Evolutionary conservation across 352 stramenopile genomes (phyloP).

Genomic region (Phytophthora citrophthora): DNA sequence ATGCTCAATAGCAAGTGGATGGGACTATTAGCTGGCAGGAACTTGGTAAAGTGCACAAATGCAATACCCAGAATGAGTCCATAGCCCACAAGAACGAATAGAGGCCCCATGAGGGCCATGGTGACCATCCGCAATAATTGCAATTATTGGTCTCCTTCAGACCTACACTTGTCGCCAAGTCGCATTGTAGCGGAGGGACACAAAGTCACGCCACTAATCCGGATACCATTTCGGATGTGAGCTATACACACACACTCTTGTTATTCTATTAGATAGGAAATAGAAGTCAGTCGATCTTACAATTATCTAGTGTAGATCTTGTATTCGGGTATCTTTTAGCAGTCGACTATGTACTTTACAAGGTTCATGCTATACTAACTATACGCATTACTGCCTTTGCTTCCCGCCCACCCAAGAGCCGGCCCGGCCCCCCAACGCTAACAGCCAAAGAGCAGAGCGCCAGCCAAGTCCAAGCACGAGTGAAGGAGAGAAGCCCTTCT

Average conservation of each 20-base stretch:
- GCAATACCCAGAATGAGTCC: slow-evolving; percentile 36
- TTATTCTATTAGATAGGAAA: slow-evolving; percentile 3
- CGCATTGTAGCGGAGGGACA: slow-evolving; percentile 18
- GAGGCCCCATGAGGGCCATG: slow-evolving; percentile 16
- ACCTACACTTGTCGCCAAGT: slow-evolving; percentile 27
- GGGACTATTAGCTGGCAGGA: slow-evolving; percentile 22
- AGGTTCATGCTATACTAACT: slow-evolving; percentile 20
- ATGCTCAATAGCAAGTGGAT: slow-evolving; percentile 25
- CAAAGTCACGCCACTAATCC: slow-evolving; percentile 12
- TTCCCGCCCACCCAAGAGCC: slow-evolving; percentile 27
- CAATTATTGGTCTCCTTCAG: background rate
- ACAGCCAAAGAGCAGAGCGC: slow-evolving; percentile 19
- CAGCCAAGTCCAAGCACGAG: slow-evolving; percentile 1
- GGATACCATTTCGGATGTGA: slow-evolving; percentile 3
- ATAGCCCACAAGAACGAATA: slow-evolving; percentile 42
- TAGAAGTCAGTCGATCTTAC: slow-evolving; percentile 5
- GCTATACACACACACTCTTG: slow-evolving; percentile 2
- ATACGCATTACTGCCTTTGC: slow-evolving; percentile 26
- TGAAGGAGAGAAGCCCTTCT: background rate
- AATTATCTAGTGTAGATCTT: background rate
- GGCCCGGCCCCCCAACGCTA: slow-evolving; percentile 8
- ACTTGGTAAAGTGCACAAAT: slow-evolving; percentile 41
- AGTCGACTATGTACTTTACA: slow-evolving; percentile 15
- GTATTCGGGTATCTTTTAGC: slow-evolving; percentile 23
- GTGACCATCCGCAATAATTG: background rate